Conservation (phyloP, 1,139 yeast species). For the Barnettozyma hawaiiensis region DNA sequence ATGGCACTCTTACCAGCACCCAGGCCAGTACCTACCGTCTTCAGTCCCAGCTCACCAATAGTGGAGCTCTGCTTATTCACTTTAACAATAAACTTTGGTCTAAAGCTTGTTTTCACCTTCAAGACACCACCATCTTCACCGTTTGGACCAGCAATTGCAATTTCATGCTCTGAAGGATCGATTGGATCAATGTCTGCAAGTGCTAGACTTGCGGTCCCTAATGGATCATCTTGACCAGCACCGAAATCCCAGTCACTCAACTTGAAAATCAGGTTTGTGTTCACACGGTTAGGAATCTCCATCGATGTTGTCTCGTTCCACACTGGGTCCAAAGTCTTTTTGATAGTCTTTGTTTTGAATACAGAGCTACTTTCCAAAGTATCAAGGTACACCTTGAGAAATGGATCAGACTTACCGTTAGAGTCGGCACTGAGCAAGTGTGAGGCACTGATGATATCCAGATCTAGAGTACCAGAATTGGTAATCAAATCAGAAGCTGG, state of each 20-base stretch:
- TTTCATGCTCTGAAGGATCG: slow-evolving; percentile 44
- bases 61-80: slow-evolving; percentile 31
- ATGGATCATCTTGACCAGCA: slow-evolving; percentile 70
- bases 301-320: slow-evolving; percentile 65
- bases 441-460: slow-evolving; percentile 61
- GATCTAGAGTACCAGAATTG: slow-evolving; percentile 68
- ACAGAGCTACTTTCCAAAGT: slow-evolving; percentile 44
- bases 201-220: slow-evolving; percentile 62
- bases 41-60: slow-evolving; percentile 33
- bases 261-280: slow-evolving; percentile 51
- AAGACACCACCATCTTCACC: slow-evolving; percentile 64
- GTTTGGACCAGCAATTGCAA: slow-evolving; percentile 42
- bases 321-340: slow-evolving; percentile 81
- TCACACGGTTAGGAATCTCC: slow-evolving; percentile 52
- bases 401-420: slow-evolving; percentile 93
- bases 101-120: slow-evolving; percentile 54
- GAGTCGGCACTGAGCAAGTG: slow-evolving; percentile 78
- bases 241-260: slow-evolving; percentile 93
- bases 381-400: slow-evolving; percentile 59
- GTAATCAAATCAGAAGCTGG: slow-evolving; percentile 73
- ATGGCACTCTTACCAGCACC: slow-evolving; percentile 36
- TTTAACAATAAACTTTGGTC: slow-evolving; percentile 56
- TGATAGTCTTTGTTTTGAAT: slow-evolving; percentile 70
- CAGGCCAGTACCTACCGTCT: slow-evolving; percentile 31
- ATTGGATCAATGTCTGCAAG: slow-evolving; percentile 58